Base-by-base conservation (phyloP, 1,284 basidiomycete genomes). In the Microbotryum violaceum region DNA sequence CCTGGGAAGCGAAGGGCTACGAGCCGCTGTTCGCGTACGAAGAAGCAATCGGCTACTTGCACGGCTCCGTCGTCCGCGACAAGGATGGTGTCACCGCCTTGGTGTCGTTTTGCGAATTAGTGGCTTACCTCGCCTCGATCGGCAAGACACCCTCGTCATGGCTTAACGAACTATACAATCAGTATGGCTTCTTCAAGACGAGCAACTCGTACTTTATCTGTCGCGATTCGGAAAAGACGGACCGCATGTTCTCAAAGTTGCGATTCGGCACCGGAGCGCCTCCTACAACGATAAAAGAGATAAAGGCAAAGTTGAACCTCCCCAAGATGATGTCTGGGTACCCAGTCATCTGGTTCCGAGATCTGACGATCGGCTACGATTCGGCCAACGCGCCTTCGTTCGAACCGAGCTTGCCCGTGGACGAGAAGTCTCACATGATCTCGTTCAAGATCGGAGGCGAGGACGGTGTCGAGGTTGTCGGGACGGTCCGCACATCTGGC, bases 21-120 rank as follows among this genome's bases (percentile, higher is more conserved):
- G 81, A 85, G 29, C 87, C 89, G 10, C 82, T 82, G 0, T 90
- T 91, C 73, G 88, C 85, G 9, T 91, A 91, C 69, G 89, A 91
- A 74, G 89, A 91, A 74, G 89, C 89, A 1, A 89, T 91, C 21
- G 73, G 89, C 2, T 91, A 82, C 71, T 89, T 90, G 87, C 84
- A 89, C 72, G 87, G 87, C 16, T 77, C 80, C 8, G 78, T 83
- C 50, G 82, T 91, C 65, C 80, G 86, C 37, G 89, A 91, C 72
- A 91, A 91, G 71, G 89, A 91, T 71, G 89, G 89, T 3, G 82
- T 73, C 47, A 71, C 71, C 9, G 69, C 72, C 1, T 57, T 74
- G 85, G 78, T 84, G 23, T 75, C 79, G 59, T 91, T 89, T 71
- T 83, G 82, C 4, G 83, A 88, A 70, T 76, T 89, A 23, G 83